Evolutionary conservation across 371 early-diverging fungal genomes (phyloP).

Genomic region (Entomophthora muscae): DNA sequence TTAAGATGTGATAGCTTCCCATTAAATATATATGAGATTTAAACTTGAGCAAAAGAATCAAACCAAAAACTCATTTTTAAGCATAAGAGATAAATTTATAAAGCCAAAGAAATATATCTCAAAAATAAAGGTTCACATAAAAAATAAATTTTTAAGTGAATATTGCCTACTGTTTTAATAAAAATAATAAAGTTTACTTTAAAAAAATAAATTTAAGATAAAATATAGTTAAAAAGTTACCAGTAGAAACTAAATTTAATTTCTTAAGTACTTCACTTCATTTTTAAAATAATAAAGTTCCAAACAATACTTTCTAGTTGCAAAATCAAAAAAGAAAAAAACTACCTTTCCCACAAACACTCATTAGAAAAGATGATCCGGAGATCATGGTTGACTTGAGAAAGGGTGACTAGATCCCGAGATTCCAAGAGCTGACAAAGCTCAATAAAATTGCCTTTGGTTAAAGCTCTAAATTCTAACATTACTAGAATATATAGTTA

Average conservation of each 20-base stretch:
- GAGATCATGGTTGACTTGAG: neutral
- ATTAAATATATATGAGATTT: too few species aligned
- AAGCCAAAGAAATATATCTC: too few species aligned
- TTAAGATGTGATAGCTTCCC: too few species aligned
- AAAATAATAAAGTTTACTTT: neutral
- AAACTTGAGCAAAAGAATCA: neutral
- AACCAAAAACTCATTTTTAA: neutral
- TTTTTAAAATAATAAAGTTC: too few species aligned
- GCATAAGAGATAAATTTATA: too few species aligned
- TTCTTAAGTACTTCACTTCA: neutral
- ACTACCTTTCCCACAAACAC: neutral
- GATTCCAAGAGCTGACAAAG: neutral
- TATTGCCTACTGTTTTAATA: neutral
- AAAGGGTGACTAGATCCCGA: neutral
- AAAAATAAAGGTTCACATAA: too few species aligned
- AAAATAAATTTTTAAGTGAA: too few species aligned
- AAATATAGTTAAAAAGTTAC: neutral
- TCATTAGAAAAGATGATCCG: neutral
- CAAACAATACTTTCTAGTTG: neutral
- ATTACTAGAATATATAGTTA: too few species aligned
- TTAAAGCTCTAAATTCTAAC: too few species aligned
- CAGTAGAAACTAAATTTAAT: neutral
- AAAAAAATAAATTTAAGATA: neutral
- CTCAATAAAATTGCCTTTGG: neutral
- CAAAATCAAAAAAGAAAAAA: neutral